These are phyloP conservation scores for Tolypocladium guangdongense DNA, from an alignment of 2,329 filamentous ascomycete species.

Conservation along the genomic window DNA sequence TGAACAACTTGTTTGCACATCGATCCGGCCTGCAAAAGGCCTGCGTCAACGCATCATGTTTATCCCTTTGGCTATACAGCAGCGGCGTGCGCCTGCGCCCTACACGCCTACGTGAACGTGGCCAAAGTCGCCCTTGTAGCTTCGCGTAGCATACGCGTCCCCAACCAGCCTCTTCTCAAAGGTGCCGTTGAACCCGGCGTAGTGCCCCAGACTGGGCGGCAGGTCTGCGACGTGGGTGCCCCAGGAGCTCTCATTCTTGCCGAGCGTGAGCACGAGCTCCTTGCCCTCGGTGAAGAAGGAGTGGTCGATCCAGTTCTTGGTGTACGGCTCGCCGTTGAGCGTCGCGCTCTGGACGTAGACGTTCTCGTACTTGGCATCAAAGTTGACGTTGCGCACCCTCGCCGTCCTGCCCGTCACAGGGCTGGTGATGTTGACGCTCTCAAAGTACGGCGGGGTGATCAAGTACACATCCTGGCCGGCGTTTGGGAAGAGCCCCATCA, in stretches of 20 bases:
- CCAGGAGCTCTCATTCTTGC: slow-evolving; percentile 51
- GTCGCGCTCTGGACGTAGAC: slow-evolving; percentile 58
- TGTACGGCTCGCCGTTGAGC: slow-evolving; percentile 48
- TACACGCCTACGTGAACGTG: neutral
- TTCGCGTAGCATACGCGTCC: neutral
- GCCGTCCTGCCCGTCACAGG: slow-evolving; percentile 48
- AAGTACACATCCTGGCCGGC: slow-evolving; percentile 60
- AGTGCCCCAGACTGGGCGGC: slow-evolving; percentile 44
- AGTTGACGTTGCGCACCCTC: slow-evolving; percentile 48
- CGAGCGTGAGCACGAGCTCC: slow-evolving; percentile 51
- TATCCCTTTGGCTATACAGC: neutral
- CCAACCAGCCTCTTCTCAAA: too few relatives aligned
- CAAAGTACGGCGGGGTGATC: slow-evolving; percentile 59
- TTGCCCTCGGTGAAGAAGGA: slow-evolving; percentile 56
- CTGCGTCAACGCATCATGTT: too few relatives aligned
- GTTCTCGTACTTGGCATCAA: slow-evolving; percentile 44
- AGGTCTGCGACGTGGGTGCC: slow-evolving; percentile 48
- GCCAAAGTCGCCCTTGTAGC: neutral
- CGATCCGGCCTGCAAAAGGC: too few relatives aligned
- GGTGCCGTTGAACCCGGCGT: slow-evolving; percentile 19
- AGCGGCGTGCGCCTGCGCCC: neutral
- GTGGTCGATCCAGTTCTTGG: slow-evolving; percentile 57
- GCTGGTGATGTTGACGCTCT: slow-evolving; percentile 45
- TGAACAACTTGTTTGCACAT: too few relatives aligned
- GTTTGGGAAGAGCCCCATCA: slow-evolving; percentile 62